Conservation (phyloP, 106 monocot species). For the Hemerocallis citrina region DNA sequence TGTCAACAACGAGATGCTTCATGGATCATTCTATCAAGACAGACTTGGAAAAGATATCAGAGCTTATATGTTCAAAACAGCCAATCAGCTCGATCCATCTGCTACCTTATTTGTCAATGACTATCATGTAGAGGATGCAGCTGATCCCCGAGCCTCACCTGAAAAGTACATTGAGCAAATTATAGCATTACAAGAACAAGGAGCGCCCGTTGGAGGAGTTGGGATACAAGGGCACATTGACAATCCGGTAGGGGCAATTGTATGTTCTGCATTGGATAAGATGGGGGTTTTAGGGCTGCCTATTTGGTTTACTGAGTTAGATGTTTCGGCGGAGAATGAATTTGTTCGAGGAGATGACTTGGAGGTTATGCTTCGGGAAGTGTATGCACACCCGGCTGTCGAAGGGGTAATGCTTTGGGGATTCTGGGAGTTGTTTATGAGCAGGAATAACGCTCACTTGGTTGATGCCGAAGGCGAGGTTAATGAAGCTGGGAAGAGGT, state of each 20-base stretch:
- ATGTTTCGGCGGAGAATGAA: conserved; percentile 47
- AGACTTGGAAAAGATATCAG: conserved; percentile 55
- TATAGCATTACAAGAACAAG: conserved; percentile 46
- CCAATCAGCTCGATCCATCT: conserved; percentile 50
- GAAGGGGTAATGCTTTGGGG: conserved; percentile 90
- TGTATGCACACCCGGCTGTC: conserved; percentile 76
- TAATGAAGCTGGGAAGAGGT: conserved; percentile 75
- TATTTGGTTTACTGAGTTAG: conserved; percentile 64
- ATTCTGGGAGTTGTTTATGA: conserved; percentile 88
- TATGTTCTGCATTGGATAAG: conserved; percentile 33
- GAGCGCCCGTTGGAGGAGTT: conserved; percentile 45
- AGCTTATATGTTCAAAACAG: conserved; percentile 59
- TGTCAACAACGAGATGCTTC: conserved; percentile 95
- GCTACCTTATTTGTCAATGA: conserved; percentile 78
- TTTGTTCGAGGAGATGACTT: conserved; percentile 55
- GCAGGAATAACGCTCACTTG: conserved; percentile 45
- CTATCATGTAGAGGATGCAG: conserved; percentile 63
- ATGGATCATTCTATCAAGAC: conserved; percentile 79
- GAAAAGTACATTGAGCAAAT: conserved; percentile 60
- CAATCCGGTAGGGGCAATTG: conserved; percentile 44
- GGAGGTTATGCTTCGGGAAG: conserved; percentile 89
- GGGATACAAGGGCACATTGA: conserved; percentile 60
- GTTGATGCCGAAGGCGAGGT: conserved; percentile 86
- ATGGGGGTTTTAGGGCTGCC: conserved; percentile 45
- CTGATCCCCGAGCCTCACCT: conserved; percentile 30